Conservation (phyloP, 225 moss, liverwort and hornwort species). For the Polytrichum formosum region DNA sequence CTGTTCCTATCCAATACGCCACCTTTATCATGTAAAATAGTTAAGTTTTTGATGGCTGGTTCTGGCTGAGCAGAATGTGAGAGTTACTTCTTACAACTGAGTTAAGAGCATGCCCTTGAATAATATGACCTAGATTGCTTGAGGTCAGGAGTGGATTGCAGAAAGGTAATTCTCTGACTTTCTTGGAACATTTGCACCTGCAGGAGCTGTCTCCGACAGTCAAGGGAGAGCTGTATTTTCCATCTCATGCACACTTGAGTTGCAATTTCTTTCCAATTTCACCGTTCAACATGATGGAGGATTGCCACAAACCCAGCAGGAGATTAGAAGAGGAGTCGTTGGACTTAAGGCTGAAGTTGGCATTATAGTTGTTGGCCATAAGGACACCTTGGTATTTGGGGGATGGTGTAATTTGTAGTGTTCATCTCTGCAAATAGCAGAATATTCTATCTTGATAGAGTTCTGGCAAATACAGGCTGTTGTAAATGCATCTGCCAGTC, state of each 20-base stretch:
- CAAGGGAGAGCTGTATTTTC: constrained; percentile 13
- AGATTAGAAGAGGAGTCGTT: constrained; percentile 34
- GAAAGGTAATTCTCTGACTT: not conserved
- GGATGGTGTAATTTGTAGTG: not conserved
- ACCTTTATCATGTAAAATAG: no score
- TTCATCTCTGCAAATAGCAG: not conserved
- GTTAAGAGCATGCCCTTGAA: not conserved
- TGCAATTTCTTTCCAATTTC: constrained; percentile 29
- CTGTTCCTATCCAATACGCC: no score
- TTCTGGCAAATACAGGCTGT: not conserved
- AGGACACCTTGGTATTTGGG: not conserved
- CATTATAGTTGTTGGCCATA: constrained; percentile 25
- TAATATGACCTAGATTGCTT: not conserved
- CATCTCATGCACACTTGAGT: constrained; percentile 23
- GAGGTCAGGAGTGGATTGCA: not conserved
- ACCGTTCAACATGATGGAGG: constrained; percentile 33
- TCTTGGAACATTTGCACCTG: not conserved
- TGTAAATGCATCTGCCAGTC: not conserved
- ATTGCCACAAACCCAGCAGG: constrained; percentile 28
- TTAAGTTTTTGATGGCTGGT: no score
- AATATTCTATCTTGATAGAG: not conserved
- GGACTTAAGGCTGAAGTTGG: constrained; percentile 59
- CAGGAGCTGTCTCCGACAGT: constrained; percentile 4
- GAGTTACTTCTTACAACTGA: no score
- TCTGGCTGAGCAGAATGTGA: no score